Percentiles rank a stretch among this genome's conserved stretches.
phyloP scores from a whole-genome alignment of 768 basidiomycete species.

The Trametes coccinea region DNA sequence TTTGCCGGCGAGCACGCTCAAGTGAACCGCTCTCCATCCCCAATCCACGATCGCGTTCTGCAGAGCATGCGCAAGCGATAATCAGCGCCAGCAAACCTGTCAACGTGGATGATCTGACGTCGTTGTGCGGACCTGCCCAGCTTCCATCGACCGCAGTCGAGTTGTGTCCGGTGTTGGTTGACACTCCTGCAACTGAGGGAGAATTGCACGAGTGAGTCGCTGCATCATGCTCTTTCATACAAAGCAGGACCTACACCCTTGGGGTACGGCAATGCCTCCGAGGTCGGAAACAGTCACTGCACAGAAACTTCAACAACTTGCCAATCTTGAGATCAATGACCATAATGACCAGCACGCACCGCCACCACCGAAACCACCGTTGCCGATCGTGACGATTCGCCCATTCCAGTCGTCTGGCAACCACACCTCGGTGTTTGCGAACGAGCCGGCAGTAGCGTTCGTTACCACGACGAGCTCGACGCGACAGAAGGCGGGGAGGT shows the following conservation, averaged over 20 bases:
- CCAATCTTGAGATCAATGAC: too few species aligned
- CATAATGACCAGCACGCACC: conserved; percentile 5
- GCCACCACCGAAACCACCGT: conserved; percentile 30
- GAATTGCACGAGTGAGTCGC: neutral
- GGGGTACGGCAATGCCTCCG: conserved; percentile 15
- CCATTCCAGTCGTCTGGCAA: conserved; percentile 33
- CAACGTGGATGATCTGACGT: conserved; percentile 3
- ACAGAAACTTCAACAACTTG: neutral
- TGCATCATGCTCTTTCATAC: too few species aligned
- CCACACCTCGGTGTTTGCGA: conserved; percentile 29
- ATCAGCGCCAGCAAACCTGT: neutral
- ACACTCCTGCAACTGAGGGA: conserved; percentile 23
- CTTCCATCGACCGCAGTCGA: conserved; percentile 1
- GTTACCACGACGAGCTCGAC: conserved; percentile 25
- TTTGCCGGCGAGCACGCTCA: conserved; percentile 27
- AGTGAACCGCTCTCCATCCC: conserved; percentile 29
- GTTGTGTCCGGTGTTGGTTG: conserved; percentile 25
- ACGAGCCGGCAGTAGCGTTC: conserved; percentile 24
- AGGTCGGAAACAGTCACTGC: conserved; percentile 22
- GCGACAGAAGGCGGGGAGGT: conserved; percentile 28
- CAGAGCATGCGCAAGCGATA: neutral
- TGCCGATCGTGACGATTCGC: conserved; percentile 29
- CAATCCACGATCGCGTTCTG: conserved; percentile 31
- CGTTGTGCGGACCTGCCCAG: conserved; percentile 24
- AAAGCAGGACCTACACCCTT: conserved; percentile 19